Percentiles rank a stretch among this genome's conserved stretches.
Conservation (phyloP, 1,284 basidiomycete genomes). For the Hypsizygus ulmarius region DNA sequence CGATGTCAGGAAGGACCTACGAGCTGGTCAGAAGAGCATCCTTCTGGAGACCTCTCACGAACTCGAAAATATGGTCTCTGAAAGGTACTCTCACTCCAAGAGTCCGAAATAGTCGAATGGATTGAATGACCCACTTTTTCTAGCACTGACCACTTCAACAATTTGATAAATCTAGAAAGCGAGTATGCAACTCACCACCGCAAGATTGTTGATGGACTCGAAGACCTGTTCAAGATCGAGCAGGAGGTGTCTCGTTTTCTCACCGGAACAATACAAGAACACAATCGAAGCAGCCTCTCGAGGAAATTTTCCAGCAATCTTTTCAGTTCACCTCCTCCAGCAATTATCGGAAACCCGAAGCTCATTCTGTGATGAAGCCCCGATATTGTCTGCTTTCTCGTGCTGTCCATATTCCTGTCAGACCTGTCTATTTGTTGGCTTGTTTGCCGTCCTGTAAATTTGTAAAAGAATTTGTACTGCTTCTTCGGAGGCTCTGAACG, state of each 20-base stretch:
- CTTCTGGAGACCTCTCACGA: constrained; percentile 26
- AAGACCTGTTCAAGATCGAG: constrained; percentile 26
- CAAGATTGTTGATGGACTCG: constrained; percentile 27
- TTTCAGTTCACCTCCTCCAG: constrained; percentile 20
- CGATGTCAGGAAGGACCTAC: constrained; percentile 27
- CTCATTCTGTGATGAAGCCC: constrained; percentile 13
- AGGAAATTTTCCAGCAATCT: constrained; percentile 34
- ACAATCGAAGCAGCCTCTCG: constrained; percentile 33
- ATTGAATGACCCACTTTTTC: background rate
- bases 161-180: constrained; percentile 36
- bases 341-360: constrained; percentile 17
- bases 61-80: constrained; percentile 24
- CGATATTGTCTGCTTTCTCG: background rate
- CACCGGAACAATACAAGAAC: constrained; percentile 30
- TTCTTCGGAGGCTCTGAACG: too few relatives aligned
- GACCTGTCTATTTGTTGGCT: too few relatives aligned
- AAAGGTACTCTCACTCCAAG: constrained; percentile 22
- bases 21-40: constrained; percentile 24
- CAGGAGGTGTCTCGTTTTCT: constrained; percentile 27
- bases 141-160: constrained; percentile 33
- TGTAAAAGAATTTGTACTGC: background rate
- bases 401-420: background rate
- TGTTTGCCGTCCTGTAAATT: too few relatives aligned
- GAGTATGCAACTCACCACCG: constrained; percentile 33
- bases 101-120: background rate